A percentile compares a stretch with the other conserved stretches of the same genome.
phyloP scores from a whole-genome alignment of 768 basidiomycete species.

The Auricularia cornea region DNA sequence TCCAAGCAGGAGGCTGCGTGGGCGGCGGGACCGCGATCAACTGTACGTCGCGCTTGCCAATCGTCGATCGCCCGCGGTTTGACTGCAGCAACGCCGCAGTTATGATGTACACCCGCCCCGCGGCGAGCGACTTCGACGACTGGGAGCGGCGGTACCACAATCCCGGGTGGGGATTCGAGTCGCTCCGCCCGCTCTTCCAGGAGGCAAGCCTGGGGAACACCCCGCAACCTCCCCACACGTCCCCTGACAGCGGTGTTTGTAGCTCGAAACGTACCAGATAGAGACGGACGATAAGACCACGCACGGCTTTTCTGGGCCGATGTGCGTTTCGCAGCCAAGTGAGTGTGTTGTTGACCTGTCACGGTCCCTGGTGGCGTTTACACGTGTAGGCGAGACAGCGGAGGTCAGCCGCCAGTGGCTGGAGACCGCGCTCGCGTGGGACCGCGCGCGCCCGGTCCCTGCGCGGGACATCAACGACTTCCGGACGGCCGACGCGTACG shows the following conservation, averaged over 20 bases:
- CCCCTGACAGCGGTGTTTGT: too few relatives aligned
- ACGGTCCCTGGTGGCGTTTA: too few relatives aligned
- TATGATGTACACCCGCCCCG: slow-evolving; percentile 48
- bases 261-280: background rate
- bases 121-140: slow-evolving; percentile 58
- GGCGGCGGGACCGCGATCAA: slow-evolving; percentile 61
- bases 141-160: slow-evolving; percentile 47
- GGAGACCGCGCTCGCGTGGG: background rate
- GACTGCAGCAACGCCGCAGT: slow-evolving; percentile 22
- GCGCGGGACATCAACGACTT: background rate
- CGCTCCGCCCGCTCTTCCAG: slow-evolving; percentile 48
- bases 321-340: background rate
- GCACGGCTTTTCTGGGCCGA: background rate
- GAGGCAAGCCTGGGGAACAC: slow-evolving; percentile 39
- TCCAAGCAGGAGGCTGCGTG: slow-evolving; percentile 41
- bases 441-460: background rate
- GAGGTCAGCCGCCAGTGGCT: background rate
- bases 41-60: slow-evolving; percentile 24
- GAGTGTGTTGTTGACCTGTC: too few relatives aligned
- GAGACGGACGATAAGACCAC: background rate
- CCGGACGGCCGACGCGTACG: background rate
- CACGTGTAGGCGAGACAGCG: background rate
- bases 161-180: slow-evolving; percentile 51
- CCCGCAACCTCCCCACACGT: background rate
- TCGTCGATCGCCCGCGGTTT: slow-evolving; percentile 17